phyloP scores from a whole-genome alignment of 1,284 basidiomycete genomes.

The Pseudomicrostroma phylloplanum region DNA sequence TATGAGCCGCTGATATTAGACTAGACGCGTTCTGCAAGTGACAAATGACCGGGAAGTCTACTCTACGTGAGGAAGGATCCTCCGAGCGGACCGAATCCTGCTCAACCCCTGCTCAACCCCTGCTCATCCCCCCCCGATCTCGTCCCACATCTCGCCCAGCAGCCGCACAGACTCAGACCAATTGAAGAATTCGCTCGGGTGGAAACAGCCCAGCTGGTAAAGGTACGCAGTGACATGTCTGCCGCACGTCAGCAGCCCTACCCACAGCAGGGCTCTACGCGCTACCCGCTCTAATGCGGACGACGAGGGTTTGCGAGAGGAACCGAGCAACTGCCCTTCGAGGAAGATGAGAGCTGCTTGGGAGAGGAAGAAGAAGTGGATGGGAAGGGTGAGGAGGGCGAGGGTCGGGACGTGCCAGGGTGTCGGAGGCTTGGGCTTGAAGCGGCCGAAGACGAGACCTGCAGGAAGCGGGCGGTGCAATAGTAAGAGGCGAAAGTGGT shows the following conservation, averaged over 20 bases:
- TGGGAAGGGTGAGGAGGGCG: not conserved
- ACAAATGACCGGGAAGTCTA: too few relatives aligned
- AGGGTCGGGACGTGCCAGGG: not conserved
- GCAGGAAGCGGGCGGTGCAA: too few relatives aligned
- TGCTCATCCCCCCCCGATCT: too few relatives aligned
- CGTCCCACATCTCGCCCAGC: too few relatives aligned
- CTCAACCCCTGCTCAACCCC: too few relatives aligned
- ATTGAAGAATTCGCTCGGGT: not conserved
- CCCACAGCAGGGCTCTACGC: not conserved
- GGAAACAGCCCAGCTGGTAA: not conserved
- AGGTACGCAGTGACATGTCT: slow-evolving; percentile 3
- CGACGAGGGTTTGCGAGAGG: not conserved
- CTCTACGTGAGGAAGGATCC: too few relatives aligned
- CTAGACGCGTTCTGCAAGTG: too few relatives aligned
- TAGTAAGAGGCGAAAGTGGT: too few relatives aligned
- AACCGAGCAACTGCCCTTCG: not conserved
- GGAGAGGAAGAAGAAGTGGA: slow-evolving; percentile 4
- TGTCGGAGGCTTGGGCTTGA: not conserved
- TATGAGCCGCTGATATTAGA: too few relatives aligned
- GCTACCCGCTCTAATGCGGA: not conserved
- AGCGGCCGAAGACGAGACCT: not conserved
- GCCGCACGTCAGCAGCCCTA: not conserved
- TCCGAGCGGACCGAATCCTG: too few relatives aligned
- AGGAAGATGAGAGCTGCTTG: slow-evolving; percentile 3
- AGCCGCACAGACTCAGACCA: too few relatives aligned